Evolutionary conservation across 2,329 filamentous ascomycete genomes (phyloP).

Genomic region (Madurella mycetomatis): DNA sequence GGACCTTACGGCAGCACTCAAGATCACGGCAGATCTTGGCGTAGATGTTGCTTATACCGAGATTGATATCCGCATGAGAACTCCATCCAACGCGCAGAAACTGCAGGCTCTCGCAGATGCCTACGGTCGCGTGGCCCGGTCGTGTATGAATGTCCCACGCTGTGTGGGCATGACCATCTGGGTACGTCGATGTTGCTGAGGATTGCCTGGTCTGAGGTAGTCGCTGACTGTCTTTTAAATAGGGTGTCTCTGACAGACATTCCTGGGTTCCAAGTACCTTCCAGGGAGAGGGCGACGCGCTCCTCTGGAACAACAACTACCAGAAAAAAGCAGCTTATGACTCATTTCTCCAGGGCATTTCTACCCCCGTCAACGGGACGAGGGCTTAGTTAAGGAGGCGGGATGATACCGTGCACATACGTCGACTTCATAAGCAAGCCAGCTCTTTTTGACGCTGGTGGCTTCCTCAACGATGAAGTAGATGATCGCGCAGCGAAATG

Average conservation of each 20-base stretch:
- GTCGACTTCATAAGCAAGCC: too few relatives aligned
- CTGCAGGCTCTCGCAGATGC: constrained; percentile 39
- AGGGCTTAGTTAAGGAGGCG: too few relatives aligned
- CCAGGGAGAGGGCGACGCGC: constrained; percentile 23
- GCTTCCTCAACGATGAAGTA: too few relatives aligned
- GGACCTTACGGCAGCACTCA: constrained; percentile 32
- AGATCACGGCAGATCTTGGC: constrained; percentile 38
- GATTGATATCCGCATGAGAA: constrained; percentile 44
- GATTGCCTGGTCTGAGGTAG: not conserved
- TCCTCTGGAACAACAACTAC: constrained; percentile 22
- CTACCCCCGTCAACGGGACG: not conserved
- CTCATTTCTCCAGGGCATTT: constrained; percentile 15
- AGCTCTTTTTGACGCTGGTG: too few relatives aligned
- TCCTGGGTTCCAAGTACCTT: constrained; percentile 27
- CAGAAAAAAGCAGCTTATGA: constrained; percentile 25
- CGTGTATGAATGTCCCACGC: constrained; percentile 26
- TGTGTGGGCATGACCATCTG: constrained; percentile 31
- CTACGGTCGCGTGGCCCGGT: constrained; percentile 32
- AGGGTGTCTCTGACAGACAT: constrained; percentile 27
- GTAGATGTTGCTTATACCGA: constrained; percentile 51
- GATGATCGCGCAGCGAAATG: too few relatives aligned
- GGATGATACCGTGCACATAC: too few relatives aligned
- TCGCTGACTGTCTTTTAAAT: constrained; percentile 5
- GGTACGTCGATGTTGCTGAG: constrained; percentile 17
- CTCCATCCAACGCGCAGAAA: constrained; percentile 36